These are phyloP conservation scores for Haberlea rhodopensis DNA, from an alignment of 257 asterid genomes.

Conservation along the genomic window DNA sequence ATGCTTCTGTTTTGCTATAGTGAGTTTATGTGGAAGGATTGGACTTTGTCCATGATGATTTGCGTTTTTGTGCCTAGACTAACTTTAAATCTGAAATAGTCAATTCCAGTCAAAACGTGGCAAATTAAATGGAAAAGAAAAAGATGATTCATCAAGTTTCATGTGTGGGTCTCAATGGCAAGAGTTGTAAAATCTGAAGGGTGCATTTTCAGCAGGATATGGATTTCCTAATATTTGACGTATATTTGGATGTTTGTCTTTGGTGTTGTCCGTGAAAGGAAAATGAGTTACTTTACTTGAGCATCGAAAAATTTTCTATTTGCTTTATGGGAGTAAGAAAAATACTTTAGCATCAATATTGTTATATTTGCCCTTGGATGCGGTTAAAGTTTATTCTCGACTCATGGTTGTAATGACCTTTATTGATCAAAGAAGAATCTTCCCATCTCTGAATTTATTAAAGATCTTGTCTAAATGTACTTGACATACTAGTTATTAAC, in stretches of 20 bases:
- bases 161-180: conserved; percentile 4
- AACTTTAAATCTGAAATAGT: conserved; percentile 1
- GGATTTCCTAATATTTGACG: not conserved
- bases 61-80: conserved; percentile 3
- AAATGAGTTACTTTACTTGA: not conserved
- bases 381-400: not conserved
- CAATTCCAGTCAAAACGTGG: not conserved
- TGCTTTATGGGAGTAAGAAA: not conserved
- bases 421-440: not conserved
- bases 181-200: not conserved
- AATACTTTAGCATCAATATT: not conserved
- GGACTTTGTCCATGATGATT: conserved; percentile 9
- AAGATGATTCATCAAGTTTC: conserved; percentile 3
- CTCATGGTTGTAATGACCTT: not conserved
- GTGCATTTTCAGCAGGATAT: not conserved
- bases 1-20: conserved; percentile 2
- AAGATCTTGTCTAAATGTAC: not conserved
- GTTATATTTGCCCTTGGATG: not conserved
- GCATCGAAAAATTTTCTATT: too few relatives aligned
- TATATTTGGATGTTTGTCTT: not conserved
- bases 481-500: not conserved
- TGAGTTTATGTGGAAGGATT: conserved; percentile 20
- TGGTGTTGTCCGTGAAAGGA: not conserved
- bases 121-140: not conserved
- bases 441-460: not conserved